Evolutionary conservation across 192 early-diverging fungal species (phyloP).

Genomic region (Coemansia sp.): DNA sequence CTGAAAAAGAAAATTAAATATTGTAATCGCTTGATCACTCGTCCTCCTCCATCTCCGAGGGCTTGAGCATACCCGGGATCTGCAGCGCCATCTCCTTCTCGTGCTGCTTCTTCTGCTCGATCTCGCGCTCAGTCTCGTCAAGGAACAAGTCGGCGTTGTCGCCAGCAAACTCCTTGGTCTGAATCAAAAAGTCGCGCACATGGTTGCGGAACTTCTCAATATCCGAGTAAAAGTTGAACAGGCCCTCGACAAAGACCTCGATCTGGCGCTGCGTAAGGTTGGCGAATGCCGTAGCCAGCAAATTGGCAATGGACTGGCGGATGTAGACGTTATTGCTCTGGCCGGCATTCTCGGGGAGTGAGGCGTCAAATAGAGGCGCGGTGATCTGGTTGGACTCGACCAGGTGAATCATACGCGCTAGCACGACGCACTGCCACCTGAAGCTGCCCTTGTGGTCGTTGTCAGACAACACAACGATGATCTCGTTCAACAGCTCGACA

Average conservation of each 20-base stretch:
- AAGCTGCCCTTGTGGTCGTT: slow-evolving; percentile 98
- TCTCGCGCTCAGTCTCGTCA: slow-evolving; percentile 88
- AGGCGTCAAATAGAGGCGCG: slow-evolving; percentile 83
- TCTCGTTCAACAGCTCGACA: slow-evolving; percentile 88
- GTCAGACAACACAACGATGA: slow-evolving; percentile 96
- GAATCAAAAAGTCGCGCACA: slow-evolving; percentile 95
- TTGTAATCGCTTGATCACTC: slow-evolving; percentile 11
- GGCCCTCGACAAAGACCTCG: slow-evolving; percentile 79
- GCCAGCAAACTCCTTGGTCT: slow-evolving; percentile 91
- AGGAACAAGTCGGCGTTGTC: slow-evolving; percentile 83
- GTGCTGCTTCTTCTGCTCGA: slow-evolving; percentile 71
- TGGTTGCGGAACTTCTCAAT: slow-evolving; percentile 86
- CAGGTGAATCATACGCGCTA: slow-evolving; percentile 87
- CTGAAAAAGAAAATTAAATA: slow-evolving; percentile 2
- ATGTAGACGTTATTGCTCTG: slow-evolving; percentile 83
- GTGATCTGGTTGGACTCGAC: slow-evolving; percentile 81
- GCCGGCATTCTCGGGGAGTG: slow-evolving; percentile 67
- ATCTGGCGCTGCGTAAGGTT: slow-evolving; percentile 88
- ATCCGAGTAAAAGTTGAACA: slow-evolving; percentile 85
- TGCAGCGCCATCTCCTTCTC: slow-evolving; percentile 80
- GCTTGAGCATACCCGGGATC: slow-evolving; percentile 98
- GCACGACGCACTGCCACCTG: slow-evolving; percentile 85
- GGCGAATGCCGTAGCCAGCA: slow-evolving; percentile 88
- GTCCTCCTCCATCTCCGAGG: slow-evolving; percentile 68
- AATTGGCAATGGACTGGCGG: slow-evolving; percentile 76